Percentiles rank a stretch among this genome's conserved stretches.
Conservation (phyloP, 305 asterid genomes). For the Solanum aculeatissimum region DNA sequence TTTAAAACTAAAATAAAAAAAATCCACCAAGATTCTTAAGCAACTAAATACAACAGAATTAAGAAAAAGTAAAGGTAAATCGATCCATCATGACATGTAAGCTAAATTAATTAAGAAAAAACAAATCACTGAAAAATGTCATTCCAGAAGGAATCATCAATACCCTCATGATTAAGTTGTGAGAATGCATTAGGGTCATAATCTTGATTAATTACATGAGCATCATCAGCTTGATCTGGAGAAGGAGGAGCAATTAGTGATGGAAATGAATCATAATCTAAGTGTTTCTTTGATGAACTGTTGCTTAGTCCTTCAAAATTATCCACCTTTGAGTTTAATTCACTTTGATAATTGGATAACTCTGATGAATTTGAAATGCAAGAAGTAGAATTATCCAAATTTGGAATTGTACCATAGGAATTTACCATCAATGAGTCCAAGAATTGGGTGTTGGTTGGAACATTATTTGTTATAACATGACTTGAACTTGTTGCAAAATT, state of each 20-base stretch:
- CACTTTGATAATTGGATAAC: background rate
- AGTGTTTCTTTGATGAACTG: background rate
- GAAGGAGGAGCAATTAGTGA: background rate
- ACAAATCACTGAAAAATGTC: slow-evolving; percentile 2
- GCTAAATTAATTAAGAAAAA: background rate
- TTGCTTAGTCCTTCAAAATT: background rate
- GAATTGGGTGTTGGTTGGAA: background rate
- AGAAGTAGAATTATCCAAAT: background rate
- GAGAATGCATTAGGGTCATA: background rate
- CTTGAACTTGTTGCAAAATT: background rate
- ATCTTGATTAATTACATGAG: background rate
- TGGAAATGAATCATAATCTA: background rate
- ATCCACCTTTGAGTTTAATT: background rate
- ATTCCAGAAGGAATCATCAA: slow-evolving; percentile 29
- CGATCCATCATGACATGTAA: background rate
- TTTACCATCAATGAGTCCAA: background rate
- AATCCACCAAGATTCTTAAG: background rate
- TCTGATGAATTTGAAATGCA: background rate
- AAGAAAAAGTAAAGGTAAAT: background rate
- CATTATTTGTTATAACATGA: background rate
- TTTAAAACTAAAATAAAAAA: background rate
- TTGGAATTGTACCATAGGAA: background rate
- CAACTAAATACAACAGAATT: background rate
- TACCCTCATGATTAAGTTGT: background rate
- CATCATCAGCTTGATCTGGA: background rate